A percentile compares a stretch with the other conserved stretches of the same genome.
phyloP scores from a whole-genome alignment of 208 protist species.

The Acanthamoeba lenticulata region DNA sequence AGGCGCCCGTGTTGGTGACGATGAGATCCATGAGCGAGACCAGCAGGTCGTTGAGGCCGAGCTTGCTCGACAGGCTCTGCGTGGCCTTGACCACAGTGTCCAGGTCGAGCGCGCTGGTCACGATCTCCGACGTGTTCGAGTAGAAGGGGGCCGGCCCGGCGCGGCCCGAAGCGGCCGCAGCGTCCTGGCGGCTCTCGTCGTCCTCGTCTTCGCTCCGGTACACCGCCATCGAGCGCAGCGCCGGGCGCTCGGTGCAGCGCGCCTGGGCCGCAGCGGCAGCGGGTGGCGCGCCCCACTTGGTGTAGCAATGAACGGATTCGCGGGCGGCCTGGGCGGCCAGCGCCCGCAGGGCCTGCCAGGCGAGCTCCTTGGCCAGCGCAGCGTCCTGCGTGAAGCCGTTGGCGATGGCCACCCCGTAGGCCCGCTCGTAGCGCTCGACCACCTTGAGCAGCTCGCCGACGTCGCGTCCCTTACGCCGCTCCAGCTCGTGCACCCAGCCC shows the following conservation, averaged over 20 bases:
- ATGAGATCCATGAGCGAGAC: background rate
- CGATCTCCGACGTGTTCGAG: background rate
- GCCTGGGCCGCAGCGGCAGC: background rate
- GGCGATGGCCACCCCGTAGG: background rate
- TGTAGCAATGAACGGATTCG: background rate
- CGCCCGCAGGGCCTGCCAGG: background rate
- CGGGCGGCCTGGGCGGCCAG: background rate
- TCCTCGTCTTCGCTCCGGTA: too few species aligned
- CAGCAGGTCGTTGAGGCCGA: slow-evolving; percentile 24
- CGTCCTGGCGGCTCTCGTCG: too few species aligned
- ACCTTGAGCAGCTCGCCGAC: background rate
- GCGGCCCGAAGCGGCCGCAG: background rate
- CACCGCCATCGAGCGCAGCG: too few species aligned
- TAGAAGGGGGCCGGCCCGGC: too few species aligned
- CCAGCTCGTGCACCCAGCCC: background rate
- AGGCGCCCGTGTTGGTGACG: background rate
- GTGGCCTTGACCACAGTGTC: slow-evolving; percentile 11
- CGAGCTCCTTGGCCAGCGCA: slow-evolving; percentile 43
- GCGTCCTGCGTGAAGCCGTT: slow-evolving; percentile 53
- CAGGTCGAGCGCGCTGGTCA: slow-evolving; percentile 10
- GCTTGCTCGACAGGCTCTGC: background rate
- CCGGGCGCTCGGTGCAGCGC: too few species aligned
- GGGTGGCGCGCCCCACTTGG: background rate
- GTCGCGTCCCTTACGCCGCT: background rate
- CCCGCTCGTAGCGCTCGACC: background rate